These are phyloP conservation scores for Cercospora citrullina DNA, from an alignment of 2,329 filamentous ascomycete genomes.

Conservation along the genomic window DNA sequence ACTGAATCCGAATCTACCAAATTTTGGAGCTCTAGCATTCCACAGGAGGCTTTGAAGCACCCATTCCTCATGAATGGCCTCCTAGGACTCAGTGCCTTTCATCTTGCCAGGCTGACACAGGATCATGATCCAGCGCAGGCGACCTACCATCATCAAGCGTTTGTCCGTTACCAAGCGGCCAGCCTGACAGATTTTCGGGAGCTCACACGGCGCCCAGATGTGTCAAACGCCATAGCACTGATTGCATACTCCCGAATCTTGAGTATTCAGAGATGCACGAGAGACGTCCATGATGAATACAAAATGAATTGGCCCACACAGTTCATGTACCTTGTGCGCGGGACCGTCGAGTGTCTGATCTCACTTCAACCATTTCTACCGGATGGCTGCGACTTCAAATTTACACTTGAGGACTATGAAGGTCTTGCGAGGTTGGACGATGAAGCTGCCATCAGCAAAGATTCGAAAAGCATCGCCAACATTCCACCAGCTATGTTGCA, in stretches of 20 bases:
- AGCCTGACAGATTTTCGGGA: constrained; percentile 18
- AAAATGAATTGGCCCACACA: constrained; percentile 8
- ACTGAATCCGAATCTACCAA: constrained; percentile 12
- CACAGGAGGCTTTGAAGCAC: constrained; percentile 18
- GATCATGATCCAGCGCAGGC: constrained; percentile 5
- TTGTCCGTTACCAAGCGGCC: constrained; percentile 12
- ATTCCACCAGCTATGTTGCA: constrained; percentile 10
- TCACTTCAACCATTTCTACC: constrained; percentile 17
- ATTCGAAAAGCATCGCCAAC: constrained; percentile 5
- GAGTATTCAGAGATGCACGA: constrained; percentile 16
- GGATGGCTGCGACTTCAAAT: constrained; percentile 19
- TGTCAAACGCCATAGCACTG: constrained; percentile 18
- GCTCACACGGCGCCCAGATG: constrained; percentile 13
- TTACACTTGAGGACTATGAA: constrained; percentile 11
- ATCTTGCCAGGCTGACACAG: constrained; percentile 5
- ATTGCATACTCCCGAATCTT: constrained; percentile 17
- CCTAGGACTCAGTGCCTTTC: constrained; percentile 15
- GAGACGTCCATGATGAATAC: constrained; percentile 2
- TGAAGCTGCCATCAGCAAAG: background rate
- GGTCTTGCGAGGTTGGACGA: constrained; percentile 12
- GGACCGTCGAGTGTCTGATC: constrained; percentile 10
- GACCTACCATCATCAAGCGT: constrained; percentile 14
- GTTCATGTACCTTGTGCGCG: constrained; percentile 18
- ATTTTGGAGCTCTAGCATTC: constrained; percentile 14
- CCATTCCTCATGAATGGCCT: constrained; percentile 22